These are phyloP conservation scores for Pseudogymnoascus sp. DNA, from an alignment of 2,329 filamentous ascomycete genomes.

Conservation along the genomic window DNA sequence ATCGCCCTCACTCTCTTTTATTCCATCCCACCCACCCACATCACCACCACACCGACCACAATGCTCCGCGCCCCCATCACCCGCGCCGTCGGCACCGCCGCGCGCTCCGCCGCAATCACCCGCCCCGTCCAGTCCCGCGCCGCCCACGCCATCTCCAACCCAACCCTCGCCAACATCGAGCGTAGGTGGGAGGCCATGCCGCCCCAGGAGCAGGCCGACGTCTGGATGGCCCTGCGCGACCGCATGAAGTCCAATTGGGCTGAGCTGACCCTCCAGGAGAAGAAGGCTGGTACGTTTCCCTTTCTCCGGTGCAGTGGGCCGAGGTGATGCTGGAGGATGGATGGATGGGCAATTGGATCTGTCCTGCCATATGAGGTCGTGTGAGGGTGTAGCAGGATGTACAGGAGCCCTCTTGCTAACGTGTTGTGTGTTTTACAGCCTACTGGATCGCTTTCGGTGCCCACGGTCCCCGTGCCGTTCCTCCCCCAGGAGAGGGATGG, in stretches of 20 bases:
- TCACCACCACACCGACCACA: background rate
- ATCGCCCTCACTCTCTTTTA: constrained; percentile 11
- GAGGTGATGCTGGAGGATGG: background rate
- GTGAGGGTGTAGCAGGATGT: background rate
- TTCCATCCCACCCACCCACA: background rate
- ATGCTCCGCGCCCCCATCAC: constrained; percentile 33
- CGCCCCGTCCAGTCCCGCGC: constrained; percentile 26
- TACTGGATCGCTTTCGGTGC: constrained; percentile 99
- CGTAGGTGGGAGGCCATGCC: constrained; percentile 99
- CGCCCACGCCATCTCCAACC: constrained; percentile 94
- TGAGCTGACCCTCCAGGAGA: constrained; percentile 91
- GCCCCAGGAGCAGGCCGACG: constrained; percentile 95
- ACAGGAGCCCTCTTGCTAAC: constrained; percentile 25
- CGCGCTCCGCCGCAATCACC: constrained; percentile 18
- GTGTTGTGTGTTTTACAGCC: constrained; percentile 47
- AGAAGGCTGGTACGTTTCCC: constrained; percentile 82
- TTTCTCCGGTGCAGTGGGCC: background rate
- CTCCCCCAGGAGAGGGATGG: constrained; percentile 77
- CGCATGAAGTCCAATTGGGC: constrained; percentile 98
- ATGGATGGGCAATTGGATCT: background rate
- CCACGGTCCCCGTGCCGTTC: constrained; percentile 79
- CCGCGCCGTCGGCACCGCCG: constrained; percentile 42
- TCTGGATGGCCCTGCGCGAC: constrained; percentile 97
- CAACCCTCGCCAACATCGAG: constrained; percentile 95
- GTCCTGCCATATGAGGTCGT: background rate